Base-by-base conservation (phyloP, 1,284 basidiomycete genomes). In the Ustilago xerochloae region DNA sequence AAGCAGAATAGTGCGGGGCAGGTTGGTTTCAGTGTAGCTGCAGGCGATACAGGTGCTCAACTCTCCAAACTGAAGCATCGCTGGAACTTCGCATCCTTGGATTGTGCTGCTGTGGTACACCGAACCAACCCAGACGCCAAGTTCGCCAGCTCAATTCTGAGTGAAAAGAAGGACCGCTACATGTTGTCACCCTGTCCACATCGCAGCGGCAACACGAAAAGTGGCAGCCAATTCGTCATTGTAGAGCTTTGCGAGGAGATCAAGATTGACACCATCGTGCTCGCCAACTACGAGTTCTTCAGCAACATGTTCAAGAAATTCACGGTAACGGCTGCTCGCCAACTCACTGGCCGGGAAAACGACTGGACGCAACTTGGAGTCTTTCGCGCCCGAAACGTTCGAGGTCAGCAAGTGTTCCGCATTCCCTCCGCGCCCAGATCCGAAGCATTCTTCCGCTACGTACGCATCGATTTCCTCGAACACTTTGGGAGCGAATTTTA, bases 241-340 rank as follows among this genome's bases (percentile, higher is more conserved):
- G 91, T 98, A 43, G 97, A 99, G 85, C 89, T 98, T 6, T 99
- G 97, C 86, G 95, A 98, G 77, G 96, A 98, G 84, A 94, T 99
- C 76, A 88, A 92, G 48, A 93, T 98, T 79, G 95, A 99, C 84
- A 96, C 94, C 0, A 89, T 99, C 51, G 94, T 98, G 82, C 87
- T 99, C 6, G 95, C 94, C 55, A 97, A 98, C 81, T 97, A 93
- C 85, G 96, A 99, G 86, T 98, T 98, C 87, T 99, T 98, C 86
- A 94, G 92, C 77, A 94, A 95, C 10, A 92, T 97, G 52, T 97
- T 99, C 86, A 92, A 93, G 84, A 92, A 94, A 55, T 92, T 99
- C 72, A 88, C 88, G 3, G 91, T 99, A 43, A 92, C 91, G 78
- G 93, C 93, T 2, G 90, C 92, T 6, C 91, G 92, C 84, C 89